Conservation (phyloP, 495 filamentous ascomycete genomes). For the Neurospora pannonica region DNA sequence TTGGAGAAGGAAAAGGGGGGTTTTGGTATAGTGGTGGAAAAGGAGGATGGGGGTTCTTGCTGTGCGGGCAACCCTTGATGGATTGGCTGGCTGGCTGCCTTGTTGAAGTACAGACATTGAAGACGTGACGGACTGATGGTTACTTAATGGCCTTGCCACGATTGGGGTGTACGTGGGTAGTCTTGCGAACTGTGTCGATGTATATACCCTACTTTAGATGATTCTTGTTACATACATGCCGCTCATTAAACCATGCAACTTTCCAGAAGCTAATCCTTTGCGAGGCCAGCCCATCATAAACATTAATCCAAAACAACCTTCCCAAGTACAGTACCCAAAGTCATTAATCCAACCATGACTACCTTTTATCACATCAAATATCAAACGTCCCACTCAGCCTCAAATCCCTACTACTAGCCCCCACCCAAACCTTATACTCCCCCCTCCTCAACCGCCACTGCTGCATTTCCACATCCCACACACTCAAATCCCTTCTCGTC, state of each 20-base stretch:
- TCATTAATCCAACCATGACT: background rate
- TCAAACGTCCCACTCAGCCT: slow-evolving; percentile 7
- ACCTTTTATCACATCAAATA: background rate
- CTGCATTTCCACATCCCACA: slow-evolving; percentile 71
- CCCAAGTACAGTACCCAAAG: background rate
- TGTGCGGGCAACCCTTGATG: background rate
- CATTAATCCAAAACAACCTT: background rate
- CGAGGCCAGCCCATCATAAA: background rate
- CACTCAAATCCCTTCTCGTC: slow-evolving; percentile 53
- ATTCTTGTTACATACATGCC: background rate
- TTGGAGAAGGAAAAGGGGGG: background rate
- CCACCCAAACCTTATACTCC: slow-evolving; percentile 32
- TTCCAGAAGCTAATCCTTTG: background rate
- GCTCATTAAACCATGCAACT: background rate
- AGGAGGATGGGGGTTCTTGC: background rate
- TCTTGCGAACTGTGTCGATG: background rate
- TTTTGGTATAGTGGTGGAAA: background rate
- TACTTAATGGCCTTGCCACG: background rate
- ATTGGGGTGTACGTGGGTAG: background rate
- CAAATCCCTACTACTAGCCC: slow-evolving; percentile 42
- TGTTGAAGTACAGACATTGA: background rate
- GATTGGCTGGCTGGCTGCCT: background rate
- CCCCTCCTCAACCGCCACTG: slow-evolving; percentile 66
- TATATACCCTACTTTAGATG: background rate
- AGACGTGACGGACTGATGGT: background rate